A percentile compares a stretch with the other conserved stretches of the same genome.
Evolutionary conservation across 148 eudicot genomes (phyloP).

Genomic region (Camellia japonica): DNA sequence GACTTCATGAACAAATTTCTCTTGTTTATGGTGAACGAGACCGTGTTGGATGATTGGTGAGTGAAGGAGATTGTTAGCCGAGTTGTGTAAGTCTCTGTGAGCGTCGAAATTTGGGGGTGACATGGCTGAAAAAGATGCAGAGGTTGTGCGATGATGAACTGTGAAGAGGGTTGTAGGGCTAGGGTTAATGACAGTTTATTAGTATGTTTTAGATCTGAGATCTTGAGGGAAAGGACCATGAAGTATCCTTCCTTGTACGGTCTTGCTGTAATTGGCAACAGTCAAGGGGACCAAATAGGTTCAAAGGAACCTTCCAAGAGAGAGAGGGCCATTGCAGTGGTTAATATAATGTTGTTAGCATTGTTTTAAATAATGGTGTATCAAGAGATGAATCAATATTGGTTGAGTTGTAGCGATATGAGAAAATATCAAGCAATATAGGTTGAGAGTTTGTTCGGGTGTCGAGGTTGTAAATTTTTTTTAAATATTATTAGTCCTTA

Average conservation of each 20-base stretch:
- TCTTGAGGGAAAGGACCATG: conserved; percentile 14
- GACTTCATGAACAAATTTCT: conserved; percentile 35
- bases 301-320: conserved; percentile 20
- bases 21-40: conserved; percentile 36
- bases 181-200: neutral
- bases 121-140: conserved; percentile 16
- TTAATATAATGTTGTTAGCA: neutral
- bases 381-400: too few species aligned
- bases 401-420: too few species aligned
- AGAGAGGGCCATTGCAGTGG: neutral
- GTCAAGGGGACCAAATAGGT: conserved; percentile 18
- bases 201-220: conserved; percentile 7
- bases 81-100: conserved; percentile 54
- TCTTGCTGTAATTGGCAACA: conserved; percentile 15
- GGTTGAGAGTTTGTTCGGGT: neutral
- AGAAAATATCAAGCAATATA: too few species aligned
- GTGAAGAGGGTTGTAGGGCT: neutral
- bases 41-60: conserved; percentile 40
- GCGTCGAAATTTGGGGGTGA: conserved; percentile 41
- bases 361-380: too few species aligned
- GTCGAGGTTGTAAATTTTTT: neutral
- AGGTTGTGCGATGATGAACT: neutral
- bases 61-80: conserved; percentile 55
- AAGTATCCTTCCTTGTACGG: conserved; percentile 24
- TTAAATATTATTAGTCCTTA: too few species aligned